A percentile compares a stretch with the other conserved stretches of the same genome.
phyloP scores from a whole-genome alignment of 163 green algal genomes.

The Prototheca cutis region DNA sequence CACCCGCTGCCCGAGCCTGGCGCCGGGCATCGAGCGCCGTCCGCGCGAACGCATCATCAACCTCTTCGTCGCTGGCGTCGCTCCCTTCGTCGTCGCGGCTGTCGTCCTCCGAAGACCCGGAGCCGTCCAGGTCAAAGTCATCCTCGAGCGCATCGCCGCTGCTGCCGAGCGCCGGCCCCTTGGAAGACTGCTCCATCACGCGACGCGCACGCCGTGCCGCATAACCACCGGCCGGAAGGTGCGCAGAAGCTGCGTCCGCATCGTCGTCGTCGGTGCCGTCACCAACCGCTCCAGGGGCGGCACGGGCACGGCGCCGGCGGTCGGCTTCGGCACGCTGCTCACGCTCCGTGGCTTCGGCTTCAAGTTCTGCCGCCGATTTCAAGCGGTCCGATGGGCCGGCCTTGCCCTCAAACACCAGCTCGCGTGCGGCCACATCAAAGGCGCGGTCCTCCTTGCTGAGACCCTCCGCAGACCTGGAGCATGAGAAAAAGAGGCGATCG shows the following conservation, averaged over 20 bases:
- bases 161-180: too few species aligned
- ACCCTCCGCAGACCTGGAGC: too few species aligned
- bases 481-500: too few species aligned
- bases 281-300: too few species aligned
- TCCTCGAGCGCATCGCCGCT: conserved; percentile 23
- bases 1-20: conserved; percentile 42
- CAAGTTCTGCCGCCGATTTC: conserved; percentile 23
- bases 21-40: conserved; percentile 40
- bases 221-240: conserved; percentile 31
- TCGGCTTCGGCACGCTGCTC: conserved; percentile 72
- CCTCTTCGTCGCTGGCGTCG: conserved; percentile 10
- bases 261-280: conserved; percentile 36
- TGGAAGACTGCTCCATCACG: conserved; percentile 12
- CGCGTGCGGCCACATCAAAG: conserved; percentile 65
- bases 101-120: conserved; percentile 12
- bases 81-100: conserved; percentile 2
- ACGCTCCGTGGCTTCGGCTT: conserved; percentile 18
- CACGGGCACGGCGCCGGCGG: conserved; percentile 32
- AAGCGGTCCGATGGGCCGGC: conserved; percentile 49
- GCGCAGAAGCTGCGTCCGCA: conserved; percentile 13
- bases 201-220: conserved; percentile 33
- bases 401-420: conserved; percentile 73
- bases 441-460: conserved; percentile 40
- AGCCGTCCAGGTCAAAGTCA: conserved; percentile 31
- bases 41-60: conserved; percentile 4